phyloP scores from a whole-genome alignment of 805 yeast genomes.

The Saccharomycopsis sp. region DNA sequence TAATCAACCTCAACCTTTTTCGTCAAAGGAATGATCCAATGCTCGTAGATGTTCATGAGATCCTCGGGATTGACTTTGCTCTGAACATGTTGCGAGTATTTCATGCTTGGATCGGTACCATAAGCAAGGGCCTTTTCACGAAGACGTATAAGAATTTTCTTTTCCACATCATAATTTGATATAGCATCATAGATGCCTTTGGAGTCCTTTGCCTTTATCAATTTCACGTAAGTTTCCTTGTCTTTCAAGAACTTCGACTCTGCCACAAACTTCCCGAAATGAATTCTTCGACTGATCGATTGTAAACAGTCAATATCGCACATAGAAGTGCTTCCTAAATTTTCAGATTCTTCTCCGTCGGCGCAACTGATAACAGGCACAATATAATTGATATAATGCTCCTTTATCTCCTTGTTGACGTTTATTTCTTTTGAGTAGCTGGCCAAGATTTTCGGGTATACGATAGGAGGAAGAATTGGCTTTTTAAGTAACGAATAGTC shows the following conservation, averaged over 20 bases:
- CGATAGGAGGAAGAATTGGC: constrained; percentile 72
- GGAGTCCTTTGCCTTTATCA: constrained; percentile 61
- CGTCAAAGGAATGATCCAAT: constrained; percentile 87
- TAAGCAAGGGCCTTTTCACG: constrained; percentile 76
- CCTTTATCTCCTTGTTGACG: constrained; percentile 63
- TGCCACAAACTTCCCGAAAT: constrained; percentile 96
- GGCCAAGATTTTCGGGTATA: constrained; percentile 77
- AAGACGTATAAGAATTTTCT: constrained; percentile 70
- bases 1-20: constrained; percentile 94
- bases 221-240: constrained; percentile 49
- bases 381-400: constrained; percentile 63
- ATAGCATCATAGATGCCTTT: constrained; percentile 73
- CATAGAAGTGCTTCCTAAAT: constrained; percentile 78
- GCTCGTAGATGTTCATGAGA: constrained; percentile 77
- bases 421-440: constrained; percentile 66
- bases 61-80: constrained; percentile 77
- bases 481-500: constrained; percentile 55
- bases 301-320: constrained; percentile 85
- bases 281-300: constrained; percentile 84
- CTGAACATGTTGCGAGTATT: constrained; percentile 57
- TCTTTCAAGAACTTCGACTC: constrained; percentile 83
- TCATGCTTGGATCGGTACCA: constrained; percentile 81
- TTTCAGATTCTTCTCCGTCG: constrained; percentile 72
- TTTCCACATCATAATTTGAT: constrained; percentile 84
- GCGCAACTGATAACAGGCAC: constrained; percentile 67